A percentile compares a stretch with the other conserved stretches of the same genome.
Conservation (phyloP, 495 filamentous ascomycete genomes). For the Emericellopsis terricola region DNA sequence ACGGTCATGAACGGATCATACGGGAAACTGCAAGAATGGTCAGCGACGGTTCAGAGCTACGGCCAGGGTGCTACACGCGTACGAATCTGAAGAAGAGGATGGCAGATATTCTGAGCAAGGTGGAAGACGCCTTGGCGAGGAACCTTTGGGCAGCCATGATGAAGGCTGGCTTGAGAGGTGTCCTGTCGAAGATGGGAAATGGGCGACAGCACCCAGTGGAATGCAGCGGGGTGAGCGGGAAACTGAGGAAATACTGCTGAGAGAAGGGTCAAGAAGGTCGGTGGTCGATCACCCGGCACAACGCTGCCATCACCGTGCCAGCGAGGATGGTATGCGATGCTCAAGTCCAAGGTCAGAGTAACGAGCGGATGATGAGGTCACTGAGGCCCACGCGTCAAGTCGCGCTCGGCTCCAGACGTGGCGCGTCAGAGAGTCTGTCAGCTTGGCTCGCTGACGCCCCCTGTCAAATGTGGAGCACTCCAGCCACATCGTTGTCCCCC, state of each 20-base stretch:
- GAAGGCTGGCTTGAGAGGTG: not conserved
- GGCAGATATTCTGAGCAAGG: slow-evolving; percentile 35
- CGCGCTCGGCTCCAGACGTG: too few relatives aligned
- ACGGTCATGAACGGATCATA: slow-evolving; percentile 27
- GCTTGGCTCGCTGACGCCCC: too few relatives aligned
- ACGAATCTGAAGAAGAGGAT: slow-evolving; percentile 87
- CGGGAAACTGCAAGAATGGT: slow-evolving; percentile 36
- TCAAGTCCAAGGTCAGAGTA: too few relatives aligned
- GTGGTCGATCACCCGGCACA: not conserved
- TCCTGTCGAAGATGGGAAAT: not conserved
- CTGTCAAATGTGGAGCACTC: too few relatives aligned
- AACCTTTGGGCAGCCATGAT: slow-evolving; percentile 10
- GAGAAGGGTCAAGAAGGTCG: not conserved
- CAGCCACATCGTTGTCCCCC: too few relatives aligned
- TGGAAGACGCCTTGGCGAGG: slow-evolving; percentile 27
- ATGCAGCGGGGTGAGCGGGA: too few relatives aligned
- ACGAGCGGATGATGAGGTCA: too few relatives aligned
- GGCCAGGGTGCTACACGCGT: slow-evolving; percentile 9
- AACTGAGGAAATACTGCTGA: too few relatives aligned
- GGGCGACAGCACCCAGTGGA: not conserved
- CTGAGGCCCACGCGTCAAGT: too few relatives aligned
- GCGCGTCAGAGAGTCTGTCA: too few relatives aligned
- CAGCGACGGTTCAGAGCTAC: slow-evolving; percentile 5
- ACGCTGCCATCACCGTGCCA: not conserved
- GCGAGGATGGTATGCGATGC: too few relatives aligned